These are phyloP conservation scores for Chiua virens DNA, from an alignment of 768 basidiomycete genomes.

Conservation along the genomic window DNA sequence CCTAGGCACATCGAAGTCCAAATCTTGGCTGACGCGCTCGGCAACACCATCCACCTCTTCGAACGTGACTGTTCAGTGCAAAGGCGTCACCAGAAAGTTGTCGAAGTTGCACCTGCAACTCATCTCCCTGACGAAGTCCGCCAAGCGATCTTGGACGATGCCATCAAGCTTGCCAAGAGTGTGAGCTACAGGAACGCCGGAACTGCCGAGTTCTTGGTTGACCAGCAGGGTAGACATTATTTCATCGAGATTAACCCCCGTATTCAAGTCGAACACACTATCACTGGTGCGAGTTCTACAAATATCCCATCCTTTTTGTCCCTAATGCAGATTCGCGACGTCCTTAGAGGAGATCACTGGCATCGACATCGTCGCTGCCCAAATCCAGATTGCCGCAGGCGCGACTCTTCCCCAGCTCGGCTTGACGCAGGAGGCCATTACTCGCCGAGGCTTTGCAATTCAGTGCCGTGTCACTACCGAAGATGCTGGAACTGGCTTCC, in stretches of 20 bases:
- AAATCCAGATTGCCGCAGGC: conserved; percentile 99
- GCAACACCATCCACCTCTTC: conserved; percentile 97
- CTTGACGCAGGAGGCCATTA: conserved; percentile 92
- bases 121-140: conserved; percentile 90
- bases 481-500: conserved; percentile 89
- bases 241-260: conserved; percentile 99
- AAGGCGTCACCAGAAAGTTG: conserved; percentile 96
- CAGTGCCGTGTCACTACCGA: conserved; percentile 99
- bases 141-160: conserved; percentile 83
- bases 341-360: conserved; percentile 95
- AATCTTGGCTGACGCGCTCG: conserved; percentile 84
- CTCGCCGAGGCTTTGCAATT: conserved; percentile 95
- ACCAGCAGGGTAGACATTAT: conserved; percentile 94
- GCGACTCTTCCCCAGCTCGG: conserved; percentile 95
- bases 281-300: conserved; percentile 68
- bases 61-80: conserved; percentile 99
- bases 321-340: neutral
- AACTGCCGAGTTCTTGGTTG: conserved; percentile 97
- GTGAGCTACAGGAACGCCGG: conserved; percentile 97
- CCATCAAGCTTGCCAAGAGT: conserved; percentile 90
- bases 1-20: conserved; percentile 99
- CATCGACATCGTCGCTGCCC: conserved; percentile 98
- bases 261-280: conserved; percentile 99
- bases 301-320: neutral
- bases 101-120: conserved; percentile 96